Evolutionary conservation across 352 stramenopile genomes (phyloP), one percentile per base, ranked within the genome.

Genomic region (Phytophthora sp.): DNA sequence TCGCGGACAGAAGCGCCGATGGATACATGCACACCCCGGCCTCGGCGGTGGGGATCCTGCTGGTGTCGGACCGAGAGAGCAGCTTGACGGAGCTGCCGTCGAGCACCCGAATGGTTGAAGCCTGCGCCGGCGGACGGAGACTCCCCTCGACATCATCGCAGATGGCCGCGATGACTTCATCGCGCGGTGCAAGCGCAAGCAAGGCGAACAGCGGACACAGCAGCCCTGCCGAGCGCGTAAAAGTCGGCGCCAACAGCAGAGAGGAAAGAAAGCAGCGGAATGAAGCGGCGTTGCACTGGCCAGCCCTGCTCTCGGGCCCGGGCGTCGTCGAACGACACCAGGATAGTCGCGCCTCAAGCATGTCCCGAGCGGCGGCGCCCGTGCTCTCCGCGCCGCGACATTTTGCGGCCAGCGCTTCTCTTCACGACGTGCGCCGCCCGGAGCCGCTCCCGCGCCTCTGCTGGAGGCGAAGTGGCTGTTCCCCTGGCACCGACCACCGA

Each of bases 21-120:
- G 46, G 55, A 50, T 63, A 63, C 54, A 53, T 62, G 54, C 21
- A 62, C n/a, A n/a, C n/a, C n/a, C n/a, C n/a, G n/a, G n/a, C n/a
- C n/a, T n/a, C n/a, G 39, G 54, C 15, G 42, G 23, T 55, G 45
- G 46, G 28, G 23, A 52, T 57, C 37, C 38, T 56, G 11, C 18
- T 41, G 27, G 27, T 58, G 55, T 58, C 55, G 55, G 55, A 64
- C 55, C 27, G 27, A 63, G 15, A 49, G 42, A 48, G 24, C 2
- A 18, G 18, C 21, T 52, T 39, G 26, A n/a, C n/a, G n/a, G n/a
- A n/a, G n/a, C n/a, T n/a, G n/a, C n/a, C n/a, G n/a, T n/a, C n/a
- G n/a, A n/a, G n/a, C n/a, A n/a, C n/a, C n/a, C n/a, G n/a, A n/a
- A n/a, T n/a, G n/a, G n/a, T n/a, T n/a, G n/a, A n/a, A n/a, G n/a